Conservation (phyloP, 2,329 filamentous ascomycete genomes). For the Nannizziopsis arthrosporioides region DNA sequence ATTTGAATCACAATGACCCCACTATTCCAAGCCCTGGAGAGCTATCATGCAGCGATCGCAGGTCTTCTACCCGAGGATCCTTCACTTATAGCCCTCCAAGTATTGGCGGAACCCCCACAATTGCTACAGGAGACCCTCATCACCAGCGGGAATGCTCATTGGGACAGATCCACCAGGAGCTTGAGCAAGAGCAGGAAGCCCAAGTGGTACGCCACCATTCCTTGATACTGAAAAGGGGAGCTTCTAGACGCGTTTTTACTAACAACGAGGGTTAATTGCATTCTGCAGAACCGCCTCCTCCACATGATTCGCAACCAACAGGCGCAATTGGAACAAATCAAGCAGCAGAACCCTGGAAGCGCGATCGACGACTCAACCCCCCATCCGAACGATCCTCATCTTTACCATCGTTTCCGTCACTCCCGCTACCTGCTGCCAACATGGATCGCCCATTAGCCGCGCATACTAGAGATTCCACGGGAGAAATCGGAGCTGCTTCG, state of each 20-base stretch:
- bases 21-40: conserved; percentile 28
- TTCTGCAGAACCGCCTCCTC: conserved; percentile 37
- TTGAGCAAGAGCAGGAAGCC: conserved; percentile 42
- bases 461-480: conserved; percentile 19
- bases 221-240: conserved; percentile 38
- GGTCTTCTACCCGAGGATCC: conserved; percentile 28
- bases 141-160: conserved; percentile 39
- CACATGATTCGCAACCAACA: conserved; percentile 41
- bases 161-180: conserved; percentile 40
- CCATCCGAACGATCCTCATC: conserved; percentile 33
- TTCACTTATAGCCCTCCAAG: conserved; percentile 35
- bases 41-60: conserved; percentile 26
- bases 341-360: conserved; percentile 22
- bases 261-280: background rate
- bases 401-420: conserved; percentile 25
- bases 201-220: conserved; percentile 38
- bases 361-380: conserved; percentile 36
- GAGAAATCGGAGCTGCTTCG: conserved; percentile 9
- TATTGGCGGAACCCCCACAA: conserved; percentile 32
- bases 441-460: conserved; percentile 24
- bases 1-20: conserved; percentile 32
- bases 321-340: conserved; percentile 32
- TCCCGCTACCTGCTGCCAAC: conserved; percentile 17
- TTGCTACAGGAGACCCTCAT: conserved; percentile 36
- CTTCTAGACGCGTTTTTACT: conserved; percentile 36